Evolutionary conservation across 768 basidiomycete genomes (phyloP).

Genomic region (Chalciporus piperatus): DNA sequence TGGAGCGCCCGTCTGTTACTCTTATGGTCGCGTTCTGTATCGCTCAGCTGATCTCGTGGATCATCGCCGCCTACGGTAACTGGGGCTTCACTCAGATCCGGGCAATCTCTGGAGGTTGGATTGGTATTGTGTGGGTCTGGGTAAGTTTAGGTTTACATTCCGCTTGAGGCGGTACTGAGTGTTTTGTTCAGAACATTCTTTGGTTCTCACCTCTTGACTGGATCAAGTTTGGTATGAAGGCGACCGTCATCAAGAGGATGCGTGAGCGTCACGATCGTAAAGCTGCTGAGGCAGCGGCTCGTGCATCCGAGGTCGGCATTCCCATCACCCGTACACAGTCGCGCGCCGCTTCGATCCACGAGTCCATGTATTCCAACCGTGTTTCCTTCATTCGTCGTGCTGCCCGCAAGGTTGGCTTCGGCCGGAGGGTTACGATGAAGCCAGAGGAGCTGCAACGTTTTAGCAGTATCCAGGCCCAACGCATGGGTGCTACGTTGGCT

Average conservation of each 20-base stretch:
- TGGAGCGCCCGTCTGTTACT: conserved; percentile 90
- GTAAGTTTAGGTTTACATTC: conserved; percentile 42
- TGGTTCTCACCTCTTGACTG: conserved; percentile 96
- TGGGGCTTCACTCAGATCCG: conserved; percentile 91
- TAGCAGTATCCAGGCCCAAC: conserved; percentile 80
- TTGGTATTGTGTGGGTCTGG: conserved; percentile 97
- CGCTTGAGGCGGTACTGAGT: conserved; percentile 9
- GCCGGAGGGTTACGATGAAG: conserved; percentile 74
- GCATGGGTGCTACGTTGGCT: conserved; percentile 73
- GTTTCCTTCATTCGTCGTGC: conserved; percentile 90
- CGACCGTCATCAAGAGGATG: conserved; percentile 81
- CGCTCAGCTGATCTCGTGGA: conserved; percentile 91
- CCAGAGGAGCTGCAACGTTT: conserved; percentile 85
- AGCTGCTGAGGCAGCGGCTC: conserved; percentile 37
- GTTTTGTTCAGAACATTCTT: conserved; percentile 67
- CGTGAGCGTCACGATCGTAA: conserved; percentile 59
- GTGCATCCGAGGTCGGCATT: conserved; percentile 40
- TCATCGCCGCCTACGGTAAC: conserved; percentile 91
- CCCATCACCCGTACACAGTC: conserved; percentile 86
- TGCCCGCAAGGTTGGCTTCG: conserved; percentile 85
- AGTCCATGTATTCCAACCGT: conserved; percentile 93
- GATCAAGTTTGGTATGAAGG: conserved; percentile 97
- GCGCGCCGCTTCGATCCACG: conserved; percentile 85
- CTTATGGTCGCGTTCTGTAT: conserved; percentile 88
- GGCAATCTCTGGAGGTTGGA: conserved; percentile 87